These are phyloP conservation scores for Calophaca sinica DNA, from an alignment of 306 rosid genomes.

Conservation along the genomic window DNA sequence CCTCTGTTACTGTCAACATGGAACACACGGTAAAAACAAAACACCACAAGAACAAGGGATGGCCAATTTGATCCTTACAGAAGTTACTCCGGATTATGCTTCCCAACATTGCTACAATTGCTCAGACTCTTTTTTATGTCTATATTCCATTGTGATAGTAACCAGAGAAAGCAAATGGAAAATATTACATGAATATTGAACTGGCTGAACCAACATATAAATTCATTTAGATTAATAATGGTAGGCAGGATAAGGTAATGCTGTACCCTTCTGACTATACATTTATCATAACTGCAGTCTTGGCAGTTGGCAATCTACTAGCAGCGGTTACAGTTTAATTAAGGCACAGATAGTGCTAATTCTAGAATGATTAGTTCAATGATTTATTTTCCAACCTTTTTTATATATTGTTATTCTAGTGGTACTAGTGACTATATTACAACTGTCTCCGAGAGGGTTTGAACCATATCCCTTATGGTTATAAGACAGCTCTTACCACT, in stretches of 20 bases:
- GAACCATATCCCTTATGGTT: too few relatives aligned
- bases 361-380: too few relatives aligned
- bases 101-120: conserved; percentile 68
- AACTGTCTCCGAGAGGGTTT: too few relatives aligned
- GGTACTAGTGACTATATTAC: too few relatives aligned
- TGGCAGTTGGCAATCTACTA: not conserved
- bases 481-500: too few relatives aligned
- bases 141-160: conserved; percentile 49
- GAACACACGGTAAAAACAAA: conserved; percentile 61
- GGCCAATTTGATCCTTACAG: conserved; percentile 69
- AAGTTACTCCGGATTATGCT: conserved; percentile 74
- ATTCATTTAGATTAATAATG: conserved; percentile 8
- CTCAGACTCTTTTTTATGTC: conserved; percentile 49
- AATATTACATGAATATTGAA: conserved; percentile 15
- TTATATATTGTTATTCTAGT: too few relatives aligned
- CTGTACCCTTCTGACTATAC: conserved; percentile 30
- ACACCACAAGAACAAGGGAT: conserved; percentile 71
- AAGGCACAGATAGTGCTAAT: not conserved
- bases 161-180: conserved; percentile 39
- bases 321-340: conserved; percentile 30
- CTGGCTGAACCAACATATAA: not conserved
- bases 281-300: conserved; percentile 19
- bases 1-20: conserved; percentile 72
- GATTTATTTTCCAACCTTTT: too few relatives aligned
- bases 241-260: not conserved